These are phyloP conservation scores for Rhododendron ferrugineum DNA, from an alignment of 148 eudicot genomes.

Conservation along the genomic window DNA sequence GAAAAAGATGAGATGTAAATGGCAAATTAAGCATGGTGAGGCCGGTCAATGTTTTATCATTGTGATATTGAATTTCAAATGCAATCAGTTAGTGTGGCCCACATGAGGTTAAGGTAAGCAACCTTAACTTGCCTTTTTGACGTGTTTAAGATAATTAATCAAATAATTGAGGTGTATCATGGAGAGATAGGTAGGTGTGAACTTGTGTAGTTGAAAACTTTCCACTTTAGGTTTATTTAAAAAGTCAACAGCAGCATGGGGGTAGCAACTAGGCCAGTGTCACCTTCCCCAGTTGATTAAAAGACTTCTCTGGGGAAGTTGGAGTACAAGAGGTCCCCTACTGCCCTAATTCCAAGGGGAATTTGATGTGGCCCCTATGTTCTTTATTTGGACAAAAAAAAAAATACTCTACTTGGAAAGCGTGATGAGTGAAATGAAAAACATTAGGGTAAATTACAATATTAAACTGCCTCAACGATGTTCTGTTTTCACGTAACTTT, in stretches of 20 bases:
- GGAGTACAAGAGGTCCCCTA: background rate
- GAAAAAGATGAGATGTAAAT: background rate
- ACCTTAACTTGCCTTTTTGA: background rate
- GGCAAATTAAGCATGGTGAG: background rate
- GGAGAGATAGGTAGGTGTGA: background rate
- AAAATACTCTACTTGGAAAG: background rate
- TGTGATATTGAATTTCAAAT: background rate
- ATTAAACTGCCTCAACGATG: too few species aligned
- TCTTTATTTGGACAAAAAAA: background rate
- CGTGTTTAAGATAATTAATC: background rate
- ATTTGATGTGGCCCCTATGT: background rate
- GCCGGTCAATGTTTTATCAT: background rate
- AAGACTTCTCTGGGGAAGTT: background rate
- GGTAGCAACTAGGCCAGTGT: background rate
- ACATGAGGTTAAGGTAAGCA: background rate
- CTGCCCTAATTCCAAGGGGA: background rate
- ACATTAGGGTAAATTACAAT: too few species aligned
- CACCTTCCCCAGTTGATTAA: background rate
- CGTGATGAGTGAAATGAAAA: background rate
- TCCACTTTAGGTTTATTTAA: background rate
- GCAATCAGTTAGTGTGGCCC: background rate
- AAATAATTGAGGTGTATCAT: background rate
- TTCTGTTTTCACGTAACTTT: too few species aligned
- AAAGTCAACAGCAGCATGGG: background rate
- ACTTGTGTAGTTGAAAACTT: background rate